Conservation (phyloP, 768 basidiomycete genomes). For the Trametes meyenii region DNA sequence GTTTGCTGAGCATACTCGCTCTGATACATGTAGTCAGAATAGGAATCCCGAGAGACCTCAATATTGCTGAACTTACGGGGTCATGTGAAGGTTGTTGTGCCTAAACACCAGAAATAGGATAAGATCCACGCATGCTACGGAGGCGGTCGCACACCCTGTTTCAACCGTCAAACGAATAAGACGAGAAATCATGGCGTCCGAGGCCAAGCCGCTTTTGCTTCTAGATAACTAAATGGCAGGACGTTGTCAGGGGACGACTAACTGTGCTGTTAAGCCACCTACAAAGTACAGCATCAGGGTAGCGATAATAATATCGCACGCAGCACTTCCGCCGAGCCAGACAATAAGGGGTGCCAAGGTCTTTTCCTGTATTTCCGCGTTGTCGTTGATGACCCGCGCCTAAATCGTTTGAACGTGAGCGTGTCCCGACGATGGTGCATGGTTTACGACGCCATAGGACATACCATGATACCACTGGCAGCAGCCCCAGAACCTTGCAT, state of each 20-base stretch:
- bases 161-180: constrained; percentile 3
- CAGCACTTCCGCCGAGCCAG: constrained; percentile 4
- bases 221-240: no score
- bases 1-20: not conserved
- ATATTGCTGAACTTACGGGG: not conserved
- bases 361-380: not conserved
- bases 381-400: no score
- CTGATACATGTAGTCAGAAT: not conserved
- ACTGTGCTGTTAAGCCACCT: not conserved
- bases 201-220: no score
- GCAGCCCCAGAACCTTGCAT: no score
- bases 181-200: not conserved
- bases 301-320: constrained; percentile 8
- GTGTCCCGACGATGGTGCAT: no score
- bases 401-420: no score
- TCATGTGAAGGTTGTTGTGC: constrained; percentile 10
- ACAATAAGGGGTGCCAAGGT: not conserved
- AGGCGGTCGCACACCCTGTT: not conserved
- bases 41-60: not conserved
- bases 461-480: no score
- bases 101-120: constrained; percentile 1
- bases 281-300: constrained; percentile 4
- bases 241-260: no score
- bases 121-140: constrained; percentile 2
- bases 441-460: no score